Evolutionary conservation across 2,329 filamentous ascomycete genomes (phyloP).

Genomic region (Fusarium sp.): DNA sequence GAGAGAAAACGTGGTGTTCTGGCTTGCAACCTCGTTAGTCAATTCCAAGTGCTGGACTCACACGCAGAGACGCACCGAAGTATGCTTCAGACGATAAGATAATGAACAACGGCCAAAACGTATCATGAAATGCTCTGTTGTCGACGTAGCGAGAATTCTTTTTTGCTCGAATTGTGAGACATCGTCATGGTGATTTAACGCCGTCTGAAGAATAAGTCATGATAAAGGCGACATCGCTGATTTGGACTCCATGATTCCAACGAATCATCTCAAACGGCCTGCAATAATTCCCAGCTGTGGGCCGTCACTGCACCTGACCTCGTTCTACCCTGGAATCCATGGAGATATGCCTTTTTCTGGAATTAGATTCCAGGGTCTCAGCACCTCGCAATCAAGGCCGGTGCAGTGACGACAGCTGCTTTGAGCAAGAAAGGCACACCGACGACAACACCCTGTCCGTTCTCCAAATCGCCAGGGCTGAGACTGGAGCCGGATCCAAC

Average conservation of each 20-base stretch:
- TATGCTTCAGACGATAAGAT: slow-evolving; percentile 9
- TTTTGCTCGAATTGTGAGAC: neutral
- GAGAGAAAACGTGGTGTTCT: slow-evolving; percentile 44
- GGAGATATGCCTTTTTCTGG: slow-evolving; percentile 43
- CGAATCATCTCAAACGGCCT: slow-evolving; percentile 42
- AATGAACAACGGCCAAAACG: slow-evolving; percentile 21
- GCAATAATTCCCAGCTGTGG: slow-evolving; percentile 42
- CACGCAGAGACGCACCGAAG: slow-evolving; percentile 27
- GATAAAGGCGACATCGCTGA: slow-evolving; percentile 33
- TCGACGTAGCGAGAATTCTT: slow-evolving; percentile 8
- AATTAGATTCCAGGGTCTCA: slow-evolving; percentile 29
- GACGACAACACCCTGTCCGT: slow-evolving; percentile 1
- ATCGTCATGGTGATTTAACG: slow-evolving; percentile 44
- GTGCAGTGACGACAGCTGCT: slow-evolving; percentile 29
- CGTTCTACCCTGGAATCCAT: slow-evolving; percentile 34
- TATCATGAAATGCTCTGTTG: slow-evolving; percentile 2
- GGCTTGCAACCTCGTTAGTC: slow-evolving; percentile 28
- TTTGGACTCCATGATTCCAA: slow-evolving; percentile 13
- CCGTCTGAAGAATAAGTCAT: slow-evolving; percentile 8
- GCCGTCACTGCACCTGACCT: slow-evolving; percentile 45
- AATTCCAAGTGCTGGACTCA: slow-evolving; percentile 33
- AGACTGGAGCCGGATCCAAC: slow-evolving; percentile 20
- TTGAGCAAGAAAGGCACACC: slow-evolving; percentile 13
- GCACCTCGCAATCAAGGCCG: slow-evolving; percentile 28
- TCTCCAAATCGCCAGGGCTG: slow-evolving; percentile 42